Evolutionary conservation across 1,139 yeast genomes (phyloP).

Genomic region (Suhomyces taliae): DNA sequence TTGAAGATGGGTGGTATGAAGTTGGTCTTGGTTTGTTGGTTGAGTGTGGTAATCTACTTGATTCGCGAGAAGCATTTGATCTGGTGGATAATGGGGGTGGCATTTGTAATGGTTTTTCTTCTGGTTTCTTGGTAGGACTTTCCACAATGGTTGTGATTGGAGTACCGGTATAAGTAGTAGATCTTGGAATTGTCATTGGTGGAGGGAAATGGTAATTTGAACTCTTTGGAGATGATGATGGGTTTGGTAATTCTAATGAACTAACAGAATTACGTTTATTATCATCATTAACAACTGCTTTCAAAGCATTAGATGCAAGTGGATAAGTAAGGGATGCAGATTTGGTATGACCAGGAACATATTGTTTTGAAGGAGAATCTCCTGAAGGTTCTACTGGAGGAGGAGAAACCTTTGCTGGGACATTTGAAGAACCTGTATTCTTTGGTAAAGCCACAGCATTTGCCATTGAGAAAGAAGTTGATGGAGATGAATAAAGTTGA

Average conservation of each 20-base stretch:
- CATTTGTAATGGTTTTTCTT: conserved; percentile 6
- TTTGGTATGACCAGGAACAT: conserved; percentile 33
- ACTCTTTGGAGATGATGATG: conserved; percentile 7
- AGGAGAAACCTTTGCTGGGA: conserved; percentile 2
- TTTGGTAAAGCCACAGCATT: conserved; percentile 41
- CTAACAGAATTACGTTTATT: conserved; percentile 23
- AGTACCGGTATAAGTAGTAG: conserved; percentile 45
- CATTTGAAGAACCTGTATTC: conserved; percentile 2
- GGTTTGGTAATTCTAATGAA: conserved; percentile 18
- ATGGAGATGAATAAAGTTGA: conserved; percentile 50
- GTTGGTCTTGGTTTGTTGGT: conserved; percentile 74
- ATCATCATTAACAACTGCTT: conserved; percentile 58
- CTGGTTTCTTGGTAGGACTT: conserved; percentile 37
- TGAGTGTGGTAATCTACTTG: conserved; percentile 41
- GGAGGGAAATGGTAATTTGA: conserved; percentile 17
- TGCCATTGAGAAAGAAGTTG: conserved; percentile 53
- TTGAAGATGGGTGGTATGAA: conserved; percentile 69
- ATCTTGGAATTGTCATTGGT: conserved; percentile 29
- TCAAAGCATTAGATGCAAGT: conserved; percentile 64
- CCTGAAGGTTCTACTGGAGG: conserved; percentile 5
- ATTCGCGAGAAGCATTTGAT: conserved; percentile 19
- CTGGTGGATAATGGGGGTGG: conserved; percentile 14
- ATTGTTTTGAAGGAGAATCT: conserved; percentile 22
- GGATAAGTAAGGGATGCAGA: conserved; percentile 40
- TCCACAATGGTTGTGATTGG: conserved; percentile 46